These are phyloP conservation scores for Polyporus arcularius DNA, from an alignment of 768 basidiomycete species.

Conservation along the genomic window DNA sequence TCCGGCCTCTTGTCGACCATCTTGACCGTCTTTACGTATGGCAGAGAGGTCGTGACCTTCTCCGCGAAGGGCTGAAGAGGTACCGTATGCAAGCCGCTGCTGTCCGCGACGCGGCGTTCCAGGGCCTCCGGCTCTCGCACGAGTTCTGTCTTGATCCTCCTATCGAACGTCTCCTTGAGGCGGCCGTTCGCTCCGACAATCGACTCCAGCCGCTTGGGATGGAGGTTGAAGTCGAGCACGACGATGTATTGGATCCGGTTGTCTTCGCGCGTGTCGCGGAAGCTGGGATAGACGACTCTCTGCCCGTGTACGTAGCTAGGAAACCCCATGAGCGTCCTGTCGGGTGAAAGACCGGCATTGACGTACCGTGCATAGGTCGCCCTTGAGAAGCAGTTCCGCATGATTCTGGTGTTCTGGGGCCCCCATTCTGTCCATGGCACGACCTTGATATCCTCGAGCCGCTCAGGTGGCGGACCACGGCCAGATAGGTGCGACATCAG, in stretches of 20 bases:
- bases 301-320: conserved; percentile 43
- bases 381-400: conserved; percentile 23
- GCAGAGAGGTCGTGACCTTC: conserved; percentile 23
- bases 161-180: conserved; percentile 9
- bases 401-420: conserved; percentile 32
- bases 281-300: conserved; percentile 34
- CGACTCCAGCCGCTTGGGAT: conserved; percentile 21
- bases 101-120: conserved; percentile 1
- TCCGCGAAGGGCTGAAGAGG: conserved; percentile 20
- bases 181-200: neutral
- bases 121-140: conserved; percentile 12
- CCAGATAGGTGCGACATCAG: conserved; percentile 22
- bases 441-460: neutral
- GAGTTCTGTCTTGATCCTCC: conserved; percentile 4
- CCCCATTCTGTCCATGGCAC: conserved; percentile 44
- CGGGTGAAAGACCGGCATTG: neutral
- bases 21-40: conserved; percentile 30
- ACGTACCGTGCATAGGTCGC: conserved; percentile 28
- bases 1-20: conserved; percentile 16
- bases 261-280: conserved; percentile 1
- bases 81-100: conserved; percentile 5
- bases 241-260: conserved; percentile 1
- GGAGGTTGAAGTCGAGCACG: conserved; percentile 36
- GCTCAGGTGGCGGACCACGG: neutral
- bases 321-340: neutral